These are phyloP conservation scores for Paraphoma chrysanthemicola DNA, from an alignment of 2,329 filamentous ascomycete genomes.

Conservation along the genomic window DNA sequence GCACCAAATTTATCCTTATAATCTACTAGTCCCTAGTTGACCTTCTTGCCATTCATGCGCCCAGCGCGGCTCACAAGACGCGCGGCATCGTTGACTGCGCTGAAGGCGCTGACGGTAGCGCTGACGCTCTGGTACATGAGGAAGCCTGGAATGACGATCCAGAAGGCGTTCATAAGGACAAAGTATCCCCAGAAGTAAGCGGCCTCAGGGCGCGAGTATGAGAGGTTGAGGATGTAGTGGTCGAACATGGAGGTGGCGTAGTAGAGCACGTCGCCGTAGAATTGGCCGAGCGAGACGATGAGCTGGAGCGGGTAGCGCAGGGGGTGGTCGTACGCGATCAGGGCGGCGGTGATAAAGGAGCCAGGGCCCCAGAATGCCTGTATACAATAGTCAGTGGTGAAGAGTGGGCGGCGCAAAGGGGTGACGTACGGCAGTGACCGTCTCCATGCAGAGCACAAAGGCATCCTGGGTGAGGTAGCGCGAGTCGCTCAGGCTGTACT, in stretches of 20 bases:
- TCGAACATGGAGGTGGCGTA: conserved; percentile 70
- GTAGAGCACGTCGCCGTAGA: conserved; percentile 70
- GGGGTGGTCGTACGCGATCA: conserved; percentile 62
- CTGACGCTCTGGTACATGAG: conserved; percentile 44
- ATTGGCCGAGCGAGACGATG: conserved; percentile 67
- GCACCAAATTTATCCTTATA: neutral
- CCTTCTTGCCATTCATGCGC: conserved; percentile 41
- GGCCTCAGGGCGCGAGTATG: conserved; percentile 67
- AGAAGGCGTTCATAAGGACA: conserved; percentile 70
- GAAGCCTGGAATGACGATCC: conserved; percentile 65
- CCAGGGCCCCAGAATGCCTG: conserved; percentile 68
- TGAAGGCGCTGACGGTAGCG: conserved; percentile 36
- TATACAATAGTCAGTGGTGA: neutral
- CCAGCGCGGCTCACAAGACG: conserved; percentile 35
- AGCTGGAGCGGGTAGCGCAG: conserved; percentile 66
- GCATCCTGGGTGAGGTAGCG: conserved; percentile 79
- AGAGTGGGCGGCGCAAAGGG: neutral
- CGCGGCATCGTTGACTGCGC: conserved; percentile 44
- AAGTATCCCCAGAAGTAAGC: conserved; percentile 73
- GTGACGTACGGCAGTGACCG: conserved; percentile 73
- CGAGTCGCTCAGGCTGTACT: conserved; percentile 87
- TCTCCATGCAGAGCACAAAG: conserved; percentile 88
- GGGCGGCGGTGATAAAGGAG: conserved; percentile 63
- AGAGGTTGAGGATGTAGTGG: conserved; percentile 59
- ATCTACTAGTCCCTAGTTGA: conserved; percentile 21